Evolutionary conservation across 106 monocot species (phyloP), one percentile per base, ranked within the genome.

Genomic region (Iris macrosiphon): DNA sequence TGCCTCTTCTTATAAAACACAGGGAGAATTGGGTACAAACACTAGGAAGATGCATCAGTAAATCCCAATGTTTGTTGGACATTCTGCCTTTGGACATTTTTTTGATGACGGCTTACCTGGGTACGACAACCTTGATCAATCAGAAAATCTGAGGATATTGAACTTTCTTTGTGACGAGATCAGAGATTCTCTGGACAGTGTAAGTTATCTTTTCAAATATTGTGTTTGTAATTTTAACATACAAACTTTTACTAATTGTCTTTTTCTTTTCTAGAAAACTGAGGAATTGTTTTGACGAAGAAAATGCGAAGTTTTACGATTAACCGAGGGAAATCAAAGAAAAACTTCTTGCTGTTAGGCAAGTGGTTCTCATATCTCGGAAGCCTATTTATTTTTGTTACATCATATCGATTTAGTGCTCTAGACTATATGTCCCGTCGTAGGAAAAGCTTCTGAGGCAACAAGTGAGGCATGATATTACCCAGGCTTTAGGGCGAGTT

Each of bases 151-250:
- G 33, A 65, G 49, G 35, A 49, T 93, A 28, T 39, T 93, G 22
- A 81, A 78, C 61, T 83, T 93, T 65, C 79, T 93, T 22, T 93
- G 93, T 70, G 88, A 93, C 40, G 77, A 84, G 35, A n/a, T n/a
- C n/a, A n/a, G n/a, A n/a, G 38, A 35, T 54, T 52, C 80, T 93
- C 31, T 52, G 28, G 25, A 87, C 83, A 3, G 55, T 59, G 93
- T 93, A 67, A 72, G 83, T 34, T 12, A 18, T 30, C 6, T 45
- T 40, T 18, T 42, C 17, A 13, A 31, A 52, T 9, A 16, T 16
- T 3, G 5, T 33, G 6, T 42, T n/a, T 40, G 6, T 11, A 52
- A 44, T 40, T 12, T 52, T 30, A 2, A 37, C 5, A 52, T 11
- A 19, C 31, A 12, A 7, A 1, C 52, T 27, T 2, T n/a, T 9